These are phyloP conservation scores for Choiromyces venosus DNA, from an alignment of 495 filamentous ascomycete species.

Conservation along the genomic window DNA sequence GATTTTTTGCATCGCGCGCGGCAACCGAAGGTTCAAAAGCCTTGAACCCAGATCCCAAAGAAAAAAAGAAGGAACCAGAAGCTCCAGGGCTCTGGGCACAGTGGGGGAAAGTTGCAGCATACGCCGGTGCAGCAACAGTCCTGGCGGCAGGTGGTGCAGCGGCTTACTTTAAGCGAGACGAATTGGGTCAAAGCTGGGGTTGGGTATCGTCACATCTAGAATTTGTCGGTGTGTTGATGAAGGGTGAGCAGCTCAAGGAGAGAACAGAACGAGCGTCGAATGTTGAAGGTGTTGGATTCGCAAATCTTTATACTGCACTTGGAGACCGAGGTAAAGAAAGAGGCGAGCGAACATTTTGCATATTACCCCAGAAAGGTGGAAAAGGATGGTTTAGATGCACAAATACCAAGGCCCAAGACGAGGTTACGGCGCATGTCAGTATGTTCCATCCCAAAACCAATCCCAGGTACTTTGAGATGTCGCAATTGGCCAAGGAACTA, in stretches of 20 bases:
- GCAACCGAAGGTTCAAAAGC: slow-evolving; percentile 28
- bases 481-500: slow-evolving; percentile 60
- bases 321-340: slow-evolving; percentile 55
- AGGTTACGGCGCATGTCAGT: slow-evolving; percentile 73
- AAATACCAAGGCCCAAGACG: slow-evolving; percentile 73
- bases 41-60: slow-evolving; percentile 17
- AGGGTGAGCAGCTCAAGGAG: slow-evolving; percentile 65
- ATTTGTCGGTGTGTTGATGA: slow-evolving; percentile 82
- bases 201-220: slow-evolving; percentile 93
- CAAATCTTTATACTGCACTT: slow-evolving; percentile 76
- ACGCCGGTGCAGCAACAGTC: slow-evolving; percentile 72
- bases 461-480: slow-evolving; percentile 66
- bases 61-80: slow-evolving; percentile 24
- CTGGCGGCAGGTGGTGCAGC: slow-evolving; percentile 83
- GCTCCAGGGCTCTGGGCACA: slow-evolving; percentile 50
- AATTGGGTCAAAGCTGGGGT: slow-evolving; percentile 61
- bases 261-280: slow-evolving; percentile 57
- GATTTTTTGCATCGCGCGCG: slow-evolving; percentile 25
- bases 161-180: slow-evolving; percentile 75
- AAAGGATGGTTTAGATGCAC: slow-evolving; percentile 47
- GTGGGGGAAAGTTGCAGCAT: slow-evolving; percentile 80
- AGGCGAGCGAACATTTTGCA: slow-evolving; percentile 73
- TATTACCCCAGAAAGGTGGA: slow-evolving; percentile 55
- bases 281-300: slow-evolving; percentile 63
- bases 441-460: slow-evolving; percentile 85